Evolutionary conservation across 2,329 filamentous ascomycete species (phyloP).

Genomic region (Epichloe scottii): DNA sequence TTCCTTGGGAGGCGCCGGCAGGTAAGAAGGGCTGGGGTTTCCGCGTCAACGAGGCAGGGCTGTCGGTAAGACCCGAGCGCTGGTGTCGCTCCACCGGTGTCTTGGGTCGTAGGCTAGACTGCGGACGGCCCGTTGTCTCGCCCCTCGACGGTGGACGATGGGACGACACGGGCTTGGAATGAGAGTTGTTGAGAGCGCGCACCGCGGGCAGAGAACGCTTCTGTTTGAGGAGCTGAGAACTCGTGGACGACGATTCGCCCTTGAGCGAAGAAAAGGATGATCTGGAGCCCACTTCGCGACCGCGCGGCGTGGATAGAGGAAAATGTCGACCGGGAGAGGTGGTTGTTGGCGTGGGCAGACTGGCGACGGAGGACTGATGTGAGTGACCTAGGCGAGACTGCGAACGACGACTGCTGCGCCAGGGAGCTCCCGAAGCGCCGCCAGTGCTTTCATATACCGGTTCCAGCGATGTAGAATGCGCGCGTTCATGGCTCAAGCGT

Average conservation of each 20-base stretch:
- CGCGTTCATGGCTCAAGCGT: constrained; percentile 59
- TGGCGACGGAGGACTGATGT: constrained; percentile 54
- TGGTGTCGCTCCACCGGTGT: constrained; percentile 55
- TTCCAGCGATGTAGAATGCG: constrained; percentile 63
- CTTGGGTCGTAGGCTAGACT: constrained; percentile 47
- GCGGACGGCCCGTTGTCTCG: constrained; percentile 35
- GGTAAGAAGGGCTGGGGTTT: constrained; percentile 68
- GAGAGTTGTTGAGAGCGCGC: constrained; percentile 37
- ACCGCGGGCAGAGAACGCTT: constrained; percentile 54
- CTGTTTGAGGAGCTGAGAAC: constrained; percentile 49
- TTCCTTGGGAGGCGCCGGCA: constrained; percentile 57
- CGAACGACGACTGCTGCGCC: constrained; percentile 42
- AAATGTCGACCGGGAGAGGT: constrained; percentile 40
- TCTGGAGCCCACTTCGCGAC: constrained; percentile 46
- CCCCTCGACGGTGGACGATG: constrained; percentile 50
- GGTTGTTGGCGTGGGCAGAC: constrained; percentile 48
- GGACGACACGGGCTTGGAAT: constrained; percentile 34
- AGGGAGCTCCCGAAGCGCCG: constrained; percentile 55
- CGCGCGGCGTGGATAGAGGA: constrained; percentile 46
- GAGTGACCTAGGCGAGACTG: constrained; percentile 58
- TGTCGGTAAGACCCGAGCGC: constrained; percentile 35
- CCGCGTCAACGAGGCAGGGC: constrained; percentile 37
- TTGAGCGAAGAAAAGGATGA: constrained; percentile 41
- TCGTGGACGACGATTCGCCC: constrained; percentile 51
- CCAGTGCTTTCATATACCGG: constrained; percentile 85